Evolutionary conservation across 2,329 filamentous ascomycete species (phyloP).

Genomic region (Dissoconium aciculare): DNA sequence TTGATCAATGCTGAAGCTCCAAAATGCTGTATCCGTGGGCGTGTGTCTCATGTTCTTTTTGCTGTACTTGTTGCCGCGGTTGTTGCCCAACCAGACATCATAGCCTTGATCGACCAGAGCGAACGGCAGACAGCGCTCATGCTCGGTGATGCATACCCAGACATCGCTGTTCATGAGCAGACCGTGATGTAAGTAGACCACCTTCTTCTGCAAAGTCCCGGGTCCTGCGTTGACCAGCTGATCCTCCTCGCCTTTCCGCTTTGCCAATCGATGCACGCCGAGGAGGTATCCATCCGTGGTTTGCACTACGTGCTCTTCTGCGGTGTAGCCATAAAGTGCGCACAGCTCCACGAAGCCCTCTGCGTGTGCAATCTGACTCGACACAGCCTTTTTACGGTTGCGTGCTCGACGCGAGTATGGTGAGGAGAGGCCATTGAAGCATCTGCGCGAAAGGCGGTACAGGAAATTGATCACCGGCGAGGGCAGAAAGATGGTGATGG

Average conservation of each 20-base stretch:
- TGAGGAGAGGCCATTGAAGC: constrained; percentile 68
- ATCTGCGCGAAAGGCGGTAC: constrained; percentile 63
- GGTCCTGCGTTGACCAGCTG: constrained; percentile 58
- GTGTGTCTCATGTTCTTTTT: constrained; percentile 75
- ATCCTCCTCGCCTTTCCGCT: constrained; percentile 68
- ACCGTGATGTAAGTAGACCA: constrained; percentile 89
- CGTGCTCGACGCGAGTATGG: constrained; percentile 53
- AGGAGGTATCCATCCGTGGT: constrained; percentile 88
- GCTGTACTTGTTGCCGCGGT: constrained; percentile 96
- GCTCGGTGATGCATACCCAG: constrained; percentile 85
- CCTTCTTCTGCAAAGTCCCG: constrained; percentile 58
- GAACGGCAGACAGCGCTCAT: constrained; percentile 75
- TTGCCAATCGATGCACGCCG: constrained; percentile 74
- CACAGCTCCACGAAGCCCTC: constrained; percentile 93
- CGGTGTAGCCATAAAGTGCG: constrained; percentile 75
- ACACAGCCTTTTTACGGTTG: constrained; percentile 44
- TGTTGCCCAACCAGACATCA: constrained; percentile 97
- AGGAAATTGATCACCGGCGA: constrained; percentile 66
- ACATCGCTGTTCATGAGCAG: constrained; percentile 98
- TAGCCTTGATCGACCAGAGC: constrained; percentile 79
- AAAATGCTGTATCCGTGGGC: constrained; percentile 65
- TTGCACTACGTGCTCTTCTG: constrained; percentile 91
- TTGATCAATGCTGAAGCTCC: constrained; percentile 97
- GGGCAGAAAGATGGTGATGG: constrained; percentile 77
- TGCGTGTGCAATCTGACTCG: constrained; percentile 57